A percentile compares a stretch with the other conserved stretches of the same genome.
phyloP scores from a whole-genome alignment of 768 basidiomycete species.

The Phaffia australis region DNA sequence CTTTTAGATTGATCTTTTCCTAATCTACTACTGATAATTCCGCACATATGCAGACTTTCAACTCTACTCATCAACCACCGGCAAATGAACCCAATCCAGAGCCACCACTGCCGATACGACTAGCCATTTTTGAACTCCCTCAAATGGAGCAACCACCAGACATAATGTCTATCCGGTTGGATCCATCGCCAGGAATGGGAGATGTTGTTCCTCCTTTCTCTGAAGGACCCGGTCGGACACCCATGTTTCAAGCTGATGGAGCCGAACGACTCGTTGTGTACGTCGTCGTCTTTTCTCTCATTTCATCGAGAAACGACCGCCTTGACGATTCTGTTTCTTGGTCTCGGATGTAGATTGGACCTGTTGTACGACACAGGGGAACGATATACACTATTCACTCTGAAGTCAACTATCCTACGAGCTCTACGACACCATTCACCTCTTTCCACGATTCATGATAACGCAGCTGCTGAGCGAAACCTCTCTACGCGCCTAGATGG shows the following conservation, averaged over 20 bases:
- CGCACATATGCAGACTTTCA: conserved; percentile 10
- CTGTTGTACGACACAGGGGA: not conserved
- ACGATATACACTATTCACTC: conserved; percentile 18
- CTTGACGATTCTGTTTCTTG: not conserved
- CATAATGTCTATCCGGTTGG: conserved; percentile 18
- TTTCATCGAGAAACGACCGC: not conserved
- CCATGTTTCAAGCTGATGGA: conserved; percentile 18
- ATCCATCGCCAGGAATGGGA: conserved; percentile 19
- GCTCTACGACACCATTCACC: conserved; percentile 19
- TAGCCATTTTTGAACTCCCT: conserved; percentile 15
- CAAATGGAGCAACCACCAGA: not conserved
- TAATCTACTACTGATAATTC: not conserved
- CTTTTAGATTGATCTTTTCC: not conserved
- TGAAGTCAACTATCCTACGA: conserved; percentile 21
- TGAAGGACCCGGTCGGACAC: conserved; percentile 15
- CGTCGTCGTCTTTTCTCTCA: not conserved
- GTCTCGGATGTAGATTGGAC: conserved; percentile 1
- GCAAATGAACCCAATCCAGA: not conserved
- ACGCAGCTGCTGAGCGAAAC: conserved; percentile 4
- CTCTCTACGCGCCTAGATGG: not conserved
- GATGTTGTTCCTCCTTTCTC: conserved; percentile 21
- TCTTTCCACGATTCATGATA: conserved; percentile 1
- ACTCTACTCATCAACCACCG: conserved; percentile 8
- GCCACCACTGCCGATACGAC: conserved; percentile 10
- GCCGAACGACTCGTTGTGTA: conserved; percentile 17